phyloP scores from a whole-genome alignment of 345 rosid species.

The Bruguiera parviflora region DNA sequence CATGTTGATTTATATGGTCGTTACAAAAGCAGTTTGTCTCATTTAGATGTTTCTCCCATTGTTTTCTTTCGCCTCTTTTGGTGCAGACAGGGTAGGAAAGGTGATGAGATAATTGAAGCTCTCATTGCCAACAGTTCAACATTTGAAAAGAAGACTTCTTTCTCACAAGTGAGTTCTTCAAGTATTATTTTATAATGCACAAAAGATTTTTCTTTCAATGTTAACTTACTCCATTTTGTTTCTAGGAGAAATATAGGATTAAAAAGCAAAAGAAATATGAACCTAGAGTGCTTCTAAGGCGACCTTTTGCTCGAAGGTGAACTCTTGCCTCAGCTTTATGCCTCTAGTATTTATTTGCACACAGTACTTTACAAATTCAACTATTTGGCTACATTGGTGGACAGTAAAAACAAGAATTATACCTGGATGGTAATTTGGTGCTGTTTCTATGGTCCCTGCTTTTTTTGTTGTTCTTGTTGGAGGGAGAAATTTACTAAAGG shows the following conservation, averaged over 20 bases:
- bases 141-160: constrained; percentile 75
- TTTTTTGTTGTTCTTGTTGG: too few relatives aligned
- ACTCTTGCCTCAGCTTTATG: neutral
- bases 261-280: constrained; percentile 97
- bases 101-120: constrained; percentile 82
- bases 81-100: constrained; percentile 84
- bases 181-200: neutral
- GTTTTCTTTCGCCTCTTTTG: neutral
- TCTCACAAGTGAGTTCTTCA: constrained; percentile 62
- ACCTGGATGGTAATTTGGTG: too few relatives aligned
- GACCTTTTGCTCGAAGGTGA: constrained; percentile 77
- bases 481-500: too few relatives aligned
- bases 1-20: too few relatives aligned
- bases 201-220: neutral
- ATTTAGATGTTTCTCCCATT: neutral
- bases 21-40: too few relatives aligned
- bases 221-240: constrained; percentile 10
- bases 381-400: too few relatives aligned
- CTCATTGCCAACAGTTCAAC: constrained; percentile 89
- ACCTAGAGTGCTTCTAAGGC: constrained; percentile 72
- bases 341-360: too few relatives aligned
- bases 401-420: too few relatives aligned
- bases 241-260: constrained; percentile 81
- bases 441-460: too few relatives aligned
- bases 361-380: too few relatives aligned